Percentiles rank a stretch among this genome's conserved stretches.
phyloP scores from a whole-genome alignment of 2,329 filamentous ascomycete species.

The Neonectria ditissima region DNA sequence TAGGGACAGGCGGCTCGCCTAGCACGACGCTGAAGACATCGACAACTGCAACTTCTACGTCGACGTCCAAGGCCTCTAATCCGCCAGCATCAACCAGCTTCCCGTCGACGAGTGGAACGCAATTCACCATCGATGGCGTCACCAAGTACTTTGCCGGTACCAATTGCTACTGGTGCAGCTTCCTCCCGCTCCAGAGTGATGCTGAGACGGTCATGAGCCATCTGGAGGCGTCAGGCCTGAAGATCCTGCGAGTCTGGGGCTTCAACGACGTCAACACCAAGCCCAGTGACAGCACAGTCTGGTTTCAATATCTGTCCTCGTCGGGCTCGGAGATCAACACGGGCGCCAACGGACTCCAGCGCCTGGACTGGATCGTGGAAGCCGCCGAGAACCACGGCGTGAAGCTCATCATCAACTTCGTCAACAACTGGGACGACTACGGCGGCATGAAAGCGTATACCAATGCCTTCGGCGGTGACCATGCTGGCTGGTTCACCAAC shows the following conservation, averaged over 20 bases:
- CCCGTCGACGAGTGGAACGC: constrained; percentile 42
- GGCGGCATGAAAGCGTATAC: constrained; percentile 74
- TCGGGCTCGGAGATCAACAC: constrained; percentile 69
- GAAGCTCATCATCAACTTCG: constrained; percentile 73
- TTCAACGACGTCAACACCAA: constrained; percentile 67
- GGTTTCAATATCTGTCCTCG: constrained; percentile 64
- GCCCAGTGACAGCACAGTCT: constrained; percentile 50
- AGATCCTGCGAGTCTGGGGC: constrained; percentile 71
- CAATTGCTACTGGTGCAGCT: constrained; percentile 69
- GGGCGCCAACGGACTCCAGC: constrained; percentile 68
- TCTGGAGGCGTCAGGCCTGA: constrained; percentile 62
- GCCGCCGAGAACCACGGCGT: constrained; percentile 69
- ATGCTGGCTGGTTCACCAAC: constrained; percentile 69
- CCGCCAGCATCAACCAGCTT: constrained; percentile 29
- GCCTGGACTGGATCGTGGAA: constrained; percentile 71
- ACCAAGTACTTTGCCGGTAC: constrained; percentile 64
- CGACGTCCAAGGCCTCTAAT: constrained; percentile 6
- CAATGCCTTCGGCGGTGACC: constrained; percentile 65
- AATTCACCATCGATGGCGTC: constrained; percentile 58
- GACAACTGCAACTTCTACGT: constrained; percentile 21
- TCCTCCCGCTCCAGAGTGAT: constrained; percentile 66
- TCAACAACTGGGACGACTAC: constrained; percentile 77
- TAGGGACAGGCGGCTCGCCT: constrained; percentile 6
- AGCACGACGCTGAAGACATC: constrained; percentile 3
- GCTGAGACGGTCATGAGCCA: constrained; percentile 65